phyloP scores from a whole-genome alignment of 495 filamentous ascomycete genomes.

The Rhizodiscina lignyota region DNA sequence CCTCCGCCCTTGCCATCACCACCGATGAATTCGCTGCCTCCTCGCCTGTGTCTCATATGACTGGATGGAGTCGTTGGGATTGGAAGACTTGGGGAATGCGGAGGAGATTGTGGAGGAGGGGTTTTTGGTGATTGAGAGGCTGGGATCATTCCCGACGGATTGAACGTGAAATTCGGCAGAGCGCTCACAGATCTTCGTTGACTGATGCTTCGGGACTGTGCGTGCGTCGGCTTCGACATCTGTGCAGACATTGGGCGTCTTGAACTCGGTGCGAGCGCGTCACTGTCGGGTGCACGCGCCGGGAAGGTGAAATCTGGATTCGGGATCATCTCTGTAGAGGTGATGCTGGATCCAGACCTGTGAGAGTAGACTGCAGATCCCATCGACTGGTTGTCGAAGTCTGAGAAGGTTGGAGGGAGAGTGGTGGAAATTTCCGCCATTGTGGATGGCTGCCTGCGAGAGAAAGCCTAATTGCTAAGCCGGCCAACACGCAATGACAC shows the following conservation, averaged over 20 bases:
- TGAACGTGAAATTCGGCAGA: slow-evolving; percentile 24
- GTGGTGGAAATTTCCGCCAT: slow-evolving; percentile 16
- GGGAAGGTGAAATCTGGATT: slow-evolving; percentile 21
- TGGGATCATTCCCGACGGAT: slow-evolving; percentile 9
- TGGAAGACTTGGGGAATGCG: slow-evolving; percentile 13
- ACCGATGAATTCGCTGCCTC: slow-evolving; percentile 3
- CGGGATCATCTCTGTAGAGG: slow-evolving; percentile 14
- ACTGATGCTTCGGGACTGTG: not conserved
- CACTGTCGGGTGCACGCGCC: slow-evolving; percentile 4
- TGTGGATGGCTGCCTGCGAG: too few species aligned
- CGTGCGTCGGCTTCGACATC: not conserved
- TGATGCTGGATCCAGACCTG: slow-evolving; percentile 4
- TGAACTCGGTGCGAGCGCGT: not conserved
- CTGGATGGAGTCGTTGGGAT: slow-evolving; percentile 21
- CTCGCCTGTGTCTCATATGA: slow-evolving; percentile 15
- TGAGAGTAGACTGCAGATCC: slow-evolving; percentile 16
- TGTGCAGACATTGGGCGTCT: slow-evolving; percentile 10
- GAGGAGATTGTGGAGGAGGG: slow-evolving; percentile 9
- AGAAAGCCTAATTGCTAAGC: not conserved
- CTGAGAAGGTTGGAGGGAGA: slow-evolving; percentile 13
- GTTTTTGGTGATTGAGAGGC: slow-evolving; percentile 6
- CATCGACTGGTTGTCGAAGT: slow-evolving; percentile 6
- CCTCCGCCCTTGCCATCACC: slow-evolving; percentile 39
- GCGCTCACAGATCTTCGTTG: slow-evolving; percentile 5
- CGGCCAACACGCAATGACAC: not conserved